These are phyloP conservation scores for Parmales sp. DNA, from an alignment of 108 stramenopile genomes.

Conservation along the genomic window DNA sequence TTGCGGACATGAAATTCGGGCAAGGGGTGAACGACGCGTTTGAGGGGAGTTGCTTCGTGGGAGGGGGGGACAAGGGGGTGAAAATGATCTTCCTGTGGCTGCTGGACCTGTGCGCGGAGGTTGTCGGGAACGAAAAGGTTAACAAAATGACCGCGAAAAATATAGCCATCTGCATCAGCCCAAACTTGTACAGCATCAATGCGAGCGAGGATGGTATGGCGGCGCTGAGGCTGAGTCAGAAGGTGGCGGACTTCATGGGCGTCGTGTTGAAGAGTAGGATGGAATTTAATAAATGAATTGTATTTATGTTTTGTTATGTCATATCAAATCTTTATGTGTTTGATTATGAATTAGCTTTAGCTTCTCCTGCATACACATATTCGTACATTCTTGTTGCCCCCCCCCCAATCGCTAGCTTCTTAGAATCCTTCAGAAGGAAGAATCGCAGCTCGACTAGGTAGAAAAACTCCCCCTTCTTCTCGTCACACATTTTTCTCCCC, in stretches of 20 bases:
- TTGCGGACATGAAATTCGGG: slow-evolving; percentile 4
- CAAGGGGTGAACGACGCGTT: not conserved
- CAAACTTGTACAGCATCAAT: slow-evolving; percentile 11
- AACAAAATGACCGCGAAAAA: slow-evolving; percentile 17
- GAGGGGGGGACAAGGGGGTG: not conserved
- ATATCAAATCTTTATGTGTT: too few relatives aligned
- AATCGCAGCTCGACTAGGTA: too few relatives aligned
- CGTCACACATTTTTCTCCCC: too few relatives aligned
- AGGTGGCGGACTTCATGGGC: slow-evolving; percentile 11
- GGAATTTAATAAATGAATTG: not conserved
- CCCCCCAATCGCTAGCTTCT: too few relatives aligned
- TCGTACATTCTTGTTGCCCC: too few relatives aligned
- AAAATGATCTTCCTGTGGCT: slow-evolving; percentile 1
- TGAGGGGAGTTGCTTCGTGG: not conserved
- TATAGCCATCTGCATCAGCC: slow-evolving; percentile 17
- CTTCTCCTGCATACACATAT: too few relatives aligned
- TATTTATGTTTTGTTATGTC: too few relatives aligned
- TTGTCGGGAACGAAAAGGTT: slow-evolving; percentile 12
- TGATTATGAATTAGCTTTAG: too few relatives aligned
- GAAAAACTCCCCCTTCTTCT: too few relatives aligned
- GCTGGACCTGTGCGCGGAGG: slow-evolving; percentile 6
- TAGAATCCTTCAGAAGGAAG: too few relatives aligned
- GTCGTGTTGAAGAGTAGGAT: not conserved
- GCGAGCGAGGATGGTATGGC: slow-evolving; percentile 13
- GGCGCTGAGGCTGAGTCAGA: slow-evolving; percentile 16